These are phyloP conservation scores for Erodium maritimum DNA, from an alignment of 345 rosid genomes.

Conservation along the genomic window DNA sequence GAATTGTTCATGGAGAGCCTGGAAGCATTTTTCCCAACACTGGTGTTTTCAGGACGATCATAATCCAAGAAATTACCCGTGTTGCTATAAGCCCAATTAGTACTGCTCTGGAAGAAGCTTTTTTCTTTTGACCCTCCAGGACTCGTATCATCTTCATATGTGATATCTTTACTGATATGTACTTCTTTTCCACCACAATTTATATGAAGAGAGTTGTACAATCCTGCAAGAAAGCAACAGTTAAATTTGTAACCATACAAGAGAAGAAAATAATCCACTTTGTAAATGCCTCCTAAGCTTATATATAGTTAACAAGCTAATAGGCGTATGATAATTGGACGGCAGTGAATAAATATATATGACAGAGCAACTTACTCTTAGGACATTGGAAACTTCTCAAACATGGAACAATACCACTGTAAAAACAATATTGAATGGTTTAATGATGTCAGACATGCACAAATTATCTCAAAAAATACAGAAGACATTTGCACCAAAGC, in stretches of 20 bases:
- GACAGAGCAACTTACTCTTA: constrained; percentile 13
- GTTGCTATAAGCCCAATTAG: constrained; percentile 39
- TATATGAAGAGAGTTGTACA: constrained; percentile 12
- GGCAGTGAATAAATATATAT: background rate
- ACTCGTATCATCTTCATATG: constrained; percentile 19
- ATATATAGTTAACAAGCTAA: background rate
- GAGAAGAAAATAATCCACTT: constrained; percentile 6
- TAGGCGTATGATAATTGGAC: background rate
- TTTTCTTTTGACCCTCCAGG: constrained; percentile 17
- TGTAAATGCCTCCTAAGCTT: background rate
- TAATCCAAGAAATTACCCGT: constrained; percentile 39
- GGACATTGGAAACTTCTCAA: constrained; percentile 15
- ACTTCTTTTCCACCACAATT: constrained; percentile 28
- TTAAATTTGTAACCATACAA: background rate
- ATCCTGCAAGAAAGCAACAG: background rate
- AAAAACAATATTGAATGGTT: constrained; percentile 1
- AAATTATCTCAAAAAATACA: no score
- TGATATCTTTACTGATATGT: constrained; percentile 4
- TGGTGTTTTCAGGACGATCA: background rate
- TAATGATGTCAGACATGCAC: background rate
- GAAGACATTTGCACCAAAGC: constrained; percentile 9
- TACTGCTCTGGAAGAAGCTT: constrained; percentile 6
- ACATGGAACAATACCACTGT: constrained; percentile 13
- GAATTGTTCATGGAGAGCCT: constrained; percentile 7
- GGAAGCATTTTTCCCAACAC: constrained; percentile 7